These are phyloP conservation scores for Leucogyrophana mollusca DNA, from an alignment of 768 basidiomycete genomes.

Conservation along the genomic window DNA sequence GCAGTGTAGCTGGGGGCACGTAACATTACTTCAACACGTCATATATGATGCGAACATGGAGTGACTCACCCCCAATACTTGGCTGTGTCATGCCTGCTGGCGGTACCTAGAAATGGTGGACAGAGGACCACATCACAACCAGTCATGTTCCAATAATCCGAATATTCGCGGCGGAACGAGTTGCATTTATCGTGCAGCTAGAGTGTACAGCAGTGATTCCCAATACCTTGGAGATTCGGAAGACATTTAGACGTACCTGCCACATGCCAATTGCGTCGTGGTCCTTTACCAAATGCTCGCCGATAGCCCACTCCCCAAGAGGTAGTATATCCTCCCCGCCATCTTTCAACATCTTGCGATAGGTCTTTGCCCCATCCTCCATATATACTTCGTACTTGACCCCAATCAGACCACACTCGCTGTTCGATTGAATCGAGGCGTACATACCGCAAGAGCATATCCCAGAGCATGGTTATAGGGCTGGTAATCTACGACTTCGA, in stretches of 20 bases:
- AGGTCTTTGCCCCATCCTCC: constrained; percentile 26
- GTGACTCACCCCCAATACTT: constrained; percentile 31
- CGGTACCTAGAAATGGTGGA: constrained; percentile 30
- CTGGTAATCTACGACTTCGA: constrained; percentile 30
- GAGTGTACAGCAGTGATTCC: neutral
- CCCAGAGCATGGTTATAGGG: constrained; percentile 29
- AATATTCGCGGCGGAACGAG: constrained; percentile 26
- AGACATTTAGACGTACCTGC: constrained; percentile 13
- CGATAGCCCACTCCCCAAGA: constrained; percentile 28
- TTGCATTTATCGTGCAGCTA: constrained; percentile 27
- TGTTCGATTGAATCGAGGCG: constrained; percentile 2
- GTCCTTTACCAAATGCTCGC: constrained; percentile 16
- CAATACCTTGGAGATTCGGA: too few species aligned
- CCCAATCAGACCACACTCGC: neutral
- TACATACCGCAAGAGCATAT: constrained; percentile 32
- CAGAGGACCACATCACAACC: constrained; percentile 35
- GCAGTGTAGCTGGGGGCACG: constrained; percentile 36
- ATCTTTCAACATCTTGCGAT: constrained; percentile 6
- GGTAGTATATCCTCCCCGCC: constrained; percentile 27
- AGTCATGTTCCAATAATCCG: constrained; percentile 33
- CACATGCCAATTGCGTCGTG: constrained; percentile 17
- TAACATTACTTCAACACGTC: constrained; percentile 14
- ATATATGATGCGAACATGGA: constrained; percentile 26
- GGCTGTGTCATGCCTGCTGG: constrained; percentile 31
- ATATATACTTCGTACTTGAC: constrained; percentile 30